Base-by-base conservation (phyloP, 768 basidiomycete species). In the Leccinum truebloodii region DNA sequence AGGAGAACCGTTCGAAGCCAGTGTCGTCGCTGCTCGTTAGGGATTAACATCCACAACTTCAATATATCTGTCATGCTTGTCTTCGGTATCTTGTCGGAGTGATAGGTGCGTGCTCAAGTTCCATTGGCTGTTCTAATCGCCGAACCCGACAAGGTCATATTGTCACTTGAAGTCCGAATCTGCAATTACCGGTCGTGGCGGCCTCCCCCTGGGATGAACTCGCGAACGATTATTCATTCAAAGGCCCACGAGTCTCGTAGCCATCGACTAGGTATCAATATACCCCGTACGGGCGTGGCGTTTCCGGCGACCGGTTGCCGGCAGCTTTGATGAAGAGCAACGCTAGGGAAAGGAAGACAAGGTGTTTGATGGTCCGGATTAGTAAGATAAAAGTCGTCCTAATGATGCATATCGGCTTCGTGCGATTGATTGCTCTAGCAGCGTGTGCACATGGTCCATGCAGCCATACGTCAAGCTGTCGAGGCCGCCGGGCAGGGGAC, bases 381-480 rank as follows among this genome's bases (percentile, higher is more conserved):
- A 67, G 68, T 65, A 61, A 69, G 65, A 59, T 56, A 62, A 55
- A 44, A 50, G 51, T 20, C 24, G 37, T 58, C 58, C 66, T 52
- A 65, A 57, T 51, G 59, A 50, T 60, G 55, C 22, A 30, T 44
- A n/a, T 10, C 32, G 39, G 54, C 67, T 70, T 70, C 69, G 60
- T 61, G 50, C 67, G 69, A 71, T 71, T 62, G 55, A 71, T 71
- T 71, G 62, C 69, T 57, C 61, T 54, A 41, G 54, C 26, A 55
- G 51, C 50, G 41, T 10, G 55, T 24, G 32, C 58, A 48, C 65
- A 58, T 60, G 67, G 50, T 59, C 7, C 48, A 49, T 50, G 58
- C 32, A 34, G 39, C 39, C 35, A 20, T 26, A 10, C 26, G 30
- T 39, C 53, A 12, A 26, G 55, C 49, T 26, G 1, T 46, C 20